phyloP scores from a whole-genome alignment of 179 eudicot genomes.

The Spergularia azorica region DNA sequence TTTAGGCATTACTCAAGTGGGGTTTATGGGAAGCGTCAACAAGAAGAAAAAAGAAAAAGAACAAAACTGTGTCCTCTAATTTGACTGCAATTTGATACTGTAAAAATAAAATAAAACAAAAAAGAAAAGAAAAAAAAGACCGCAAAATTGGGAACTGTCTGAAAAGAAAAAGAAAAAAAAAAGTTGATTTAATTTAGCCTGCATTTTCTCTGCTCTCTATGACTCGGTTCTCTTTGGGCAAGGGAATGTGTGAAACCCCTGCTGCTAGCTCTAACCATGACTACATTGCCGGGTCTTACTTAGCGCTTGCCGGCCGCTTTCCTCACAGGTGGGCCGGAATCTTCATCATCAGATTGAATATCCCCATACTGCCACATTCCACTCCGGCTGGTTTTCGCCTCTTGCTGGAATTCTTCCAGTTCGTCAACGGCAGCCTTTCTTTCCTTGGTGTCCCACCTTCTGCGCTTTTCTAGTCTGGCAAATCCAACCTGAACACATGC shows the following conservation, averaged over 20 bases:
- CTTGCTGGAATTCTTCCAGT: constrained; percentile 62
- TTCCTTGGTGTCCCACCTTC: constrained; percentile 63
- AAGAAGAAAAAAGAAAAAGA: background rate
- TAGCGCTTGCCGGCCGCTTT: constrained; percentile 71
- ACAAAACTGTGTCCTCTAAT: constrained; percentile 11
- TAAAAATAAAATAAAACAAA: background rate
- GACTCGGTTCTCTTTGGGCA: constrained; percentile 5
- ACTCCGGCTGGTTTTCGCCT: constrained; percentile 53
- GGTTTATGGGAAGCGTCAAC: background rate
- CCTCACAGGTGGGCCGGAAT: constrained; percentile 55
- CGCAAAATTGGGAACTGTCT: constrained; percentile 35
- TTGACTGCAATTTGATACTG: constrained; percentile 3
- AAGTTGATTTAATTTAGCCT: constrained; percentile 11
- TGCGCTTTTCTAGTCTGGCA: constrained; percentile 73
- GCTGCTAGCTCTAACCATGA: constrained; percentile 13
- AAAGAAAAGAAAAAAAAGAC: background rate
- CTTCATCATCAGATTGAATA: constrained; percentile 80
- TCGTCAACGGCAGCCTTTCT: constrained; percentile 53
- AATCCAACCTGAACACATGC: constrained; percentile 61
- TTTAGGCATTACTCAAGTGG: constrained; percentile 21
- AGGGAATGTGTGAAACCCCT: background rate
- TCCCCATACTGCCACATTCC: constrained; percentile 86
- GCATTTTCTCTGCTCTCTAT: constrained; percentile 17
- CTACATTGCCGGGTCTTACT: constrained; percentile 13
- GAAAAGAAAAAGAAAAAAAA: background rate